Evolutionary conservation across 2,329 filamentous ascomycete species (phyloP).

Genomic region (Mycocentrospora acerina): DNA sequence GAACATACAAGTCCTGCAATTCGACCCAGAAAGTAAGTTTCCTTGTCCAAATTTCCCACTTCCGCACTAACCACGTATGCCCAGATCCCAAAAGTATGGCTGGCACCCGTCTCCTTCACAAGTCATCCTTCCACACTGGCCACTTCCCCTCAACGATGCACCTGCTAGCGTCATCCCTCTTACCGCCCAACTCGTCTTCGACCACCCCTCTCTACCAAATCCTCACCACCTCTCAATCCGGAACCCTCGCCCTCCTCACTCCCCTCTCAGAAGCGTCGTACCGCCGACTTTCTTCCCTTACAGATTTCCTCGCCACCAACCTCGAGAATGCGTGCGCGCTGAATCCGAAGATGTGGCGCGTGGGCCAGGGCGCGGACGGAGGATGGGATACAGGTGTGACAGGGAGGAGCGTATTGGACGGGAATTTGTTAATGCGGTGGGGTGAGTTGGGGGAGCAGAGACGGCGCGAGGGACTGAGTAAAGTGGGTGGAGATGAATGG

Average conservation of each 20-base stretch:
- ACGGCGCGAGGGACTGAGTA: constrained; percentile 69
- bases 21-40: constrained; percentile 84
- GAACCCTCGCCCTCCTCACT: constrained; percentile 73
- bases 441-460: constrained; percentile 72
- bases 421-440: constrained; percentile 72
- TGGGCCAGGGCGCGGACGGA: constrained; percentile 48
- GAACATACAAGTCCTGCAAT: constrained; percentile 86
- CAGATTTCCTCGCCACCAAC: constrained; percentile 75
- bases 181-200: constrained; percentile 39
- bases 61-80: constrained; percentile 3
- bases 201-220: constrained; percentile 30
- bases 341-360: constrained; percentile 79
- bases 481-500: constrained; percentile 69
- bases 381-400: constrained; percentile 42
- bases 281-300: constrained; percentile 77
- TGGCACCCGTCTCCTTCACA: constrained; percentile 82
- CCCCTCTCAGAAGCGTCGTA: constrained; percentile 79
- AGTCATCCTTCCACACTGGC: constrained; percentile 83
- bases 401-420: constrained; percentile 73
- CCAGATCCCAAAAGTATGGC: constrained; percentile 90
- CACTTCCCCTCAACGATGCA: constrained; percentile 75
- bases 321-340: constrained; percentile 77
- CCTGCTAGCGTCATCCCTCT: constrained; percentile 69
- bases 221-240: constrained; percentile 55
- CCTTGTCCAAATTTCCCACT: not conserved